Evolutionary conservation across 1,284 basidiomycete genomes (phyloP).

Genomic region (Schizophyllum commune): DNA sequence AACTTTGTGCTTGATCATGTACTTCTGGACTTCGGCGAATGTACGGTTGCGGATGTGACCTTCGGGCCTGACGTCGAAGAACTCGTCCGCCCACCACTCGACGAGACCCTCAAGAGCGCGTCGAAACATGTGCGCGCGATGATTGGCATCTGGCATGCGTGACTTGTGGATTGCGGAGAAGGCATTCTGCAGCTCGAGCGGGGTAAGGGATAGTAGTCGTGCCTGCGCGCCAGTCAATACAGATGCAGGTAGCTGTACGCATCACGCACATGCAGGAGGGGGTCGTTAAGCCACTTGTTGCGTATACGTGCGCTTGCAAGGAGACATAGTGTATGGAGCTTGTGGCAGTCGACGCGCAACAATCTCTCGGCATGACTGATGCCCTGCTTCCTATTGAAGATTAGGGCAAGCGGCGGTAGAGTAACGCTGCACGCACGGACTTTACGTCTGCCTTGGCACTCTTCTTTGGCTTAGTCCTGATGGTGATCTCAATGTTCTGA

Average conservation of each 20-base stretch:
- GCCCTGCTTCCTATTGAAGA: slow-evolving; percentile 38
- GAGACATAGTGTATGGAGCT: slow-evolving; percentile 77
- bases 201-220: slow-evolving; percentile 78
- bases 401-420: slow-evolving; percentile 3
- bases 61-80: slow-evolving; percentile 56
- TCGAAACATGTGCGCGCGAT: slow-evolving; percentile 83
- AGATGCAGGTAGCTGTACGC: too few species aligned
- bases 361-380: slow-evolving; percentile 58
- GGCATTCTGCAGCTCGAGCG: slow-evolving; percentile 68
- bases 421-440: background rate
- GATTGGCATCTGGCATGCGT: slow-evolving; percentile 71
- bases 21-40: slow-evolving; percentile 60
- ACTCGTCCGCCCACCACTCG: slow-evolving; percentile 76
- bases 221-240: slow-evolving; percentile 42
- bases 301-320: slow-evolving; percentile 71
- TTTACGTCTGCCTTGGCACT: slow-evolving; percentile 2
- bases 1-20: slow-evolving; percentile 30
- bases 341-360: slow-evolving; percentile 74
- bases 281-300: slow-evolving; percentile 84
- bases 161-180: slow-evolving; percentile 78
- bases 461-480: slow-evolving; percentile 2
- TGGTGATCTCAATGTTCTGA: slow-evolving; percentile 13
- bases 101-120: slow-evolving; percentile 65
- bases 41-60: slow-evolving; percentile 70
- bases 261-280: slow-evolving; percentile 64